A percentile compares a stretch with the other conserved stretches of the same genome.
Evolutionary conservation across 1,139 yeast genomes (phyloP).

Genomic region (Wickerhamomyces sp.): DNA sequence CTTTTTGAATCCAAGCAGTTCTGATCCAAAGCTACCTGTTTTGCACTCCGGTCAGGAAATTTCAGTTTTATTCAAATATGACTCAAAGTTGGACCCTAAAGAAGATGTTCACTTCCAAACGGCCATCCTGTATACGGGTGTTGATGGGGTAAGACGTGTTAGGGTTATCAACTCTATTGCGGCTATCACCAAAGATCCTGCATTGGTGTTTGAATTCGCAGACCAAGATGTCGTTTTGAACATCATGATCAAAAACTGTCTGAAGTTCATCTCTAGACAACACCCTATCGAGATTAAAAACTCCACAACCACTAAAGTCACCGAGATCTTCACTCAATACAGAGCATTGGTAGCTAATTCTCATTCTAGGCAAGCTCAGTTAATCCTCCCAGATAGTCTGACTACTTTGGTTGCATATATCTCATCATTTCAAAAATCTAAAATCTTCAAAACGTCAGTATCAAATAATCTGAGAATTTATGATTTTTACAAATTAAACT

Average conservation of each 20-base stretch:
- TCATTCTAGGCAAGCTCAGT: conserved; percentile 52
- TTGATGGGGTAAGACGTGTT: conserved; percentile 72
- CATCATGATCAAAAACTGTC: conserved; percentile 67
- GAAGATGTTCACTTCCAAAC: conserved; percentile 89
- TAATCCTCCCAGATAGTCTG: conserved; percentile 79
- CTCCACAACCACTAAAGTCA: conserved; percentile 58
- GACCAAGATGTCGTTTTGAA: conserved; percentile 78
- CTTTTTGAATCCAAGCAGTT: conserved; percentile 25
- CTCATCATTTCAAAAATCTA: conserved; percentile 65
- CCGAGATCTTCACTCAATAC: conserved; percentile 74
- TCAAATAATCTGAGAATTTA: conserved; percentile 59
- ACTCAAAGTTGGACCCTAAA: conserved; percentile 67
- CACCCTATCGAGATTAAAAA: conserved; percentile 61
- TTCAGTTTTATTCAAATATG: conserved; percentile 71
- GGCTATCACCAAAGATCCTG: conserved; percentile 71
- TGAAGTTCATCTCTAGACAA: conserved; percentile 21
- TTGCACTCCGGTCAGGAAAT: conserved; percentile 62
- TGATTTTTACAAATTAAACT: conserved; percentile 50
- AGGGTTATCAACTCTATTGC: conserved; percentile 80
- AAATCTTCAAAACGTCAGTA: conserved; percentile 49
- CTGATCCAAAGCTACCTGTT: conserved; percentile 70
- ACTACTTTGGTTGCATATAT: conserved; percentile 67
- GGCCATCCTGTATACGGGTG: conserved; percentile 80
- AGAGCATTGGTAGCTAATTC: conserved; percentile 50
- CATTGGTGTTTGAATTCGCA: conserved; percentile 74